Evolutionary conservation across 495 filamentous ascomycete genomes (phyloP).

Genomic region (Talaromyces nanjingensis): DNA sequence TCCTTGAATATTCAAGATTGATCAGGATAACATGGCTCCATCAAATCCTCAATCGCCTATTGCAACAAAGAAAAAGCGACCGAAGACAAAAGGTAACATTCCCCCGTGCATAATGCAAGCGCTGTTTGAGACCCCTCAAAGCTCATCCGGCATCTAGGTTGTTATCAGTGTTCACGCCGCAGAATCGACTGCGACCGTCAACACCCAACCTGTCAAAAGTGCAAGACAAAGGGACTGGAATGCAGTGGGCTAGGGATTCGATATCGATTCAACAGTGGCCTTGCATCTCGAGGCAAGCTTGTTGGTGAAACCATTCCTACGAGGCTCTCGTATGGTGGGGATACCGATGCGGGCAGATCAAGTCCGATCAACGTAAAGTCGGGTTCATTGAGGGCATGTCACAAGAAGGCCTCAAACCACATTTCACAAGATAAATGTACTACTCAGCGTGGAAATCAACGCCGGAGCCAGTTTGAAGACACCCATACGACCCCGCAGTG

Average conservation of each 20-base stretch:
- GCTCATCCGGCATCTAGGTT: slow-evolving; percentile 6
- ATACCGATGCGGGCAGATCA: background rate
- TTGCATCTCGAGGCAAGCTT: slow-evolving; percentile 10
- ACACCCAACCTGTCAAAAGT: slow-evolving; percentile 11
- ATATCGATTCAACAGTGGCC: slow-evolving; percentile 9
- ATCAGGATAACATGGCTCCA: background rate
- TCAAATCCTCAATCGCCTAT: background rate
- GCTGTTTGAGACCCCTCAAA: background rate
- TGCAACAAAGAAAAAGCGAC: background rate
- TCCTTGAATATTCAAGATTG: background rate
- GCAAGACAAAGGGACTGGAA: slow-evolving; percentile 1
- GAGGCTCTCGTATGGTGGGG: background rate
- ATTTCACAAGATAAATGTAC: background rate
- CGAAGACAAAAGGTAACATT: background rate
- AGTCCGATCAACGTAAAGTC: background rate
- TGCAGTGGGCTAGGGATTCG: slow-evolving; percentile 10
- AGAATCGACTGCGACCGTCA: slow-evolving; percentile 12
- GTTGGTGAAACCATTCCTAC: background rate
- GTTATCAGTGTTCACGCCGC: slow-evolving; percentile 13
- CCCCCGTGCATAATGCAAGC: background rate
- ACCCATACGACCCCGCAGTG: background rate
- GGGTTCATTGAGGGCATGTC: background rate
- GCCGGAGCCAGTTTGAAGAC: background rate
- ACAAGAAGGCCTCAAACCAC: background rate
- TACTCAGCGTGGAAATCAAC: background rate